These are phyloP conservation scores for Xerocomus nothofagi DNA, from an alignment of 1,284 basidiomycete genomes.

Conservation along the genomic window DNA sequence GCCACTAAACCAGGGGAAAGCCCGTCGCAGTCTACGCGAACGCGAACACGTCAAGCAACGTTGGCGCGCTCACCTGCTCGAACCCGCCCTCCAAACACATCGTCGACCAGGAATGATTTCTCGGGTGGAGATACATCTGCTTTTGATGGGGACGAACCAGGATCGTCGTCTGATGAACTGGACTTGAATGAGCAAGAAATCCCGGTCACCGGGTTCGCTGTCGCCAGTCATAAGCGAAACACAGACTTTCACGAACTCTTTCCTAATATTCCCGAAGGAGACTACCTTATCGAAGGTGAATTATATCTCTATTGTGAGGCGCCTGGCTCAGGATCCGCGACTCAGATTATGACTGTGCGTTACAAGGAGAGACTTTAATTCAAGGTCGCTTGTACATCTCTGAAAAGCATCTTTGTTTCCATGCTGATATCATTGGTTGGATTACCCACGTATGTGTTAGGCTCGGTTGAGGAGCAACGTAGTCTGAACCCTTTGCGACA, in stretches of 20 bases:
- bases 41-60: constrained; percentile 1
- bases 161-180: constrained; percentile 42
- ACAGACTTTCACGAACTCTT: constrained; percentile 96
- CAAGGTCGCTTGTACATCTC: constrained; percentile 97
- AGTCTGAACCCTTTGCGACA: constrained; percentile 35
- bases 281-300: constrained; percentile 96
- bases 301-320: constrained; percentile 6
- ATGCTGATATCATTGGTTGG: constrained; percentile 99
- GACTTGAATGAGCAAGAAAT: constrained; percentile 70
- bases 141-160: constrained; percentile 35
- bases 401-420: constrained; percentile 97
- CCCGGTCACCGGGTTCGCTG: constrained; percentile 91
- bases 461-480: background rate
- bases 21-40: background rate
- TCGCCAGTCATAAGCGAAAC: constrained; percentile 93
- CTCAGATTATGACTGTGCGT: constrained; percentile 93
- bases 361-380: constrained; percentile 94
- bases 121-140: constrained; percentile 31
- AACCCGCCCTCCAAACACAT: constrained; percentile 21
- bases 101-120: constrained; percentile 21
- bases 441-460: constrained; percentile 80
- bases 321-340: constrained; percentile 2
- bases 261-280: constrained; percentile 86
- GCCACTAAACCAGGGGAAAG: constrained; percentile 12
- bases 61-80: constrained; percentile 9